phyloP scores from a whole-genome alignment of 768 basidiomycete species.

The Macrolepiota dolichaula region DNA sequence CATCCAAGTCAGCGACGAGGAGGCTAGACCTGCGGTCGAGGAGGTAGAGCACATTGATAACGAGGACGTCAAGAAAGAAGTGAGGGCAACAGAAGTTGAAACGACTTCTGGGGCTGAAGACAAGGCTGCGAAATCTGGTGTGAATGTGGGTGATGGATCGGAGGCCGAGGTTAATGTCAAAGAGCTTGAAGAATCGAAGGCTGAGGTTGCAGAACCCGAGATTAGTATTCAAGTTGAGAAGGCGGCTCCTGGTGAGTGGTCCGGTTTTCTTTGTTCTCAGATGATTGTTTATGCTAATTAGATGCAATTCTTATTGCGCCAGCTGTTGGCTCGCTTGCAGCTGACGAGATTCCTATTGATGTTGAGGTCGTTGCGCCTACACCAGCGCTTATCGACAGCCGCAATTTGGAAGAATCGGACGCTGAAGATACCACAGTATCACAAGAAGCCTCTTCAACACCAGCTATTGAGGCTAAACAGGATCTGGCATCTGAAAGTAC shows the following conservation, averaged over 20 bases:
- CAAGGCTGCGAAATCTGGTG: background rate
- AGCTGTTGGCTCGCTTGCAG: background rate
- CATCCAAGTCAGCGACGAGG: background rate
- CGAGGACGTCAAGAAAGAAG: background rate
- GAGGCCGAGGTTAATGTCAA: background rate
- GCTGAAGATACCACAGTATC: background rate
- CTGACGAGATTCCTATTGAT: background rate
- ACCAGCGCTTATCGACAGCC: background rate
- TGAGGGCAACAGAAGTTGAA: background rate
- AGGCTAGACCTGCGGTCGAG: background rate
- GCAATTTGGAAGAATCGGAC: conserved; percentile 3
- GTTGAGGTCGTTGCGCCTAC: conserved; percentile 5
- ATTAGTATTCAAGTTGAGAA: background rate
- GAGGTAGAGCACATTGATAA: background rate
- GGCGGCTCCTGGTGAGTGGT: background rate
- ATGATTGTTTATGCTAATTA: background rate
- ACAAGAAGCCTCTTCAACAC: background rate
- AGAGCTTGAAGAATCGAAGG: background rate
- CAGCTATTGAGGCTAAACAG: background rate
- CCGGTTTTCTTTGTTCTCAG: too few species aligned
- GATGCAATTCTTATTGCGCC: background rate
- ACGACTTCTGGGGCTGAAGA: background rate
- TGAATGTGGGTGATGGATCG: background rate
- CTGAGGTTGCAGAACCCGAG: background rate
- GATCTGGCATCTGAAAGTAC: background rate